Evolutionary conservation across 345 rosid species (phyloP).

Genomic region (Mercurialis annua): DNA sequence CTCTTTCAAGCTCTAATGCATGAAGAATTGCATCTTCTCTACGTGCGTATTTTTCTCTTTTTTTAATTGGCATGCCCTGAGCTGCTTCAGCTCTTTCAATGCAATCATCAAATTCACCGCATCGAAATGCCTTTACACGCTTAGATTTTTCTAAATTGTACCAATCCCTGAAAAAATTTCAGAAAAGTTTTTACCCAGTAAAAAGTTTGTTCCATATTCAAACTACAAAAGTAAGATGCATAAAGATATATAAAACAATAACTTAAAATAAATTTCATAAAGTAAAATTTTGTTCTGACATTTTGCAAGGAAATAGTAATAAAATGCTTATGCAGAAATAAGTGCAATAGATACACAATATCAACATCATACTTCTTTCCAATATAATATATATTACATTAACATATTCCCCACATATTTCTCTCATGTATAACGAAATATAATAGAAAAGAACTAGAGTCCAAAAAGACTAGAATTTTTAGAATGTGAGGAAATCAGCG

Average conservation of each 20-base stretch:
- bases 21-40: constrained; percentile 99
- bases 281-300: background rate
- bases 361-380: constrained; percentile 1
- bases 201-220: background rate
- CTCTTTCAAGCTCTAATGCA: constrained; percentile 96
- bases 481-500: background rate
- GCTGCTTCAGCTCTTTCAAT: constrained; percentile 86
- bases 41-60: constrained; percentile 99
- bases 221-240: background rate
- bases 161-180: constrained; percentile 74
- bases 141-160: constrained; percentile 97
- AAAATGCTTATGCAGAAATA: background rate
- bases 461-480: background rate
- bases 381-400: background rate
- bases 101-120: constrained; percentile 96
- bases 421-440: background rate
- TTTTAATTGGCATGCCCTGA: constrained; percentile 69
- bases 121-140: constrained; percentile 94
- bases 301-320: background rate
- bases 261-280: background rate
- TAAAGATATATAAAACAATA: background rate
- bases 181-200: background rate
- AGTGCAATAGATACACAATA: background rate
- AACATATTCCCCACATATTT: background rate
- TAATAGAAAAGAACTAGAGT: background rate